phyloP scores from a whole-genome alignment of 805 yeast species.

The Candida pseudofarinosa region DNA sequence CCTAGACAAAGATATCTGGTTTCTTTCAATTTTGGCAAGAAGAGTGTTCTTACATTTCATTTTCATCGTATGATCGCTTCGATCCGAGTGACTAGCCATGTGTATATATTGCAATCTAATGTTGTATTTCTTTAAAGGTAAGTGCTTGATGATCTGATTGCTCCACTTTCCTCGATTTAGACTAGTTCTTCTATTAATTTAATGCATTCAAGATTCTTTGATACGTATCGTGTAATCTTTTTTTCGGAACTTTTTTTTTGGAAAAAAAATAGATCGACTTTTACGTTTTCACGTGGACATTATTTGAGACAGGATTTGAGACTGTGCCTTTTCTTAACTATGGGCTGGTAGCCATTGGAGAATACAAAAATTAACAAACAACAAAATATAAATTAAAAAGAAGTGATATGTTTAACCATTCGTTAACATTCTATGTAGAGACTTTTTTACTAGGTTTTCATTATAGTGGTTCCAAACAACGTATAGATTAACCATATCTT shows the following conservation, averaged over 20 bases:
- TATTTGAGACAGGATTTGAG: background rate
- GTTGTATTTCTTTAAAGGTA: no score
- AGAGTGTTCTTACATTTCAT: slow-evolving; percentile 16
- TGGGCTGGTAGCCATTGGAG: no score
- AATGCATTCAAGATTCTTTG: background rate
- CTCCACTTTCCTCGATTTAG: background rate
- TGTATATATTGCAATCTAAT: no score
- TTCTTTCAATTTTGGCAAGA: slow-evolving; percentile 29
- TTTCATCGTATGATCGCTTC: background rate
- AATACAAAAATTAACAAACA: no score
- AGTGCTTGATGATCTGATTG: no score
- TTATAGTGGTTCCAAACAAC: slow-evolving; percentile 86
- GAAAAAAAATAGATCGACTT: background rate
- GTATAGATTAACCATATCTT: slow-evolving; percentile 76
- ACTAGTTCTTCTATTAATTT: background rate
- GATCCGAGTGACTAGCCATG: background rate
- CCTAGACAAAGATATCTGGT: slow-evolving; percentile 33
- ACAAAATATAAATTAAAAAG: no score
- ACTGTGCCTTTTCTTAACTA: no score
- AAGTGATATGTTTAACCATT: slow-evolving; percentile 12
- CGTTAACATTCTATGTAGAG: slow-evolving; percentile 40
- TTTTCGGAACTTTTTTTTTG: background rate
- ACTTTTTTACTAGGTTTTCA: slow-evolving; percentile 54
- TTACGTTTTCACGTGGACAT: background rate
- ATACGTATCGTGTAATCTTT: background rate